phyloP scores from a whole-genome alignment of 768 basidiomycete species.

The Collybiopsis luxurians region DNA sequence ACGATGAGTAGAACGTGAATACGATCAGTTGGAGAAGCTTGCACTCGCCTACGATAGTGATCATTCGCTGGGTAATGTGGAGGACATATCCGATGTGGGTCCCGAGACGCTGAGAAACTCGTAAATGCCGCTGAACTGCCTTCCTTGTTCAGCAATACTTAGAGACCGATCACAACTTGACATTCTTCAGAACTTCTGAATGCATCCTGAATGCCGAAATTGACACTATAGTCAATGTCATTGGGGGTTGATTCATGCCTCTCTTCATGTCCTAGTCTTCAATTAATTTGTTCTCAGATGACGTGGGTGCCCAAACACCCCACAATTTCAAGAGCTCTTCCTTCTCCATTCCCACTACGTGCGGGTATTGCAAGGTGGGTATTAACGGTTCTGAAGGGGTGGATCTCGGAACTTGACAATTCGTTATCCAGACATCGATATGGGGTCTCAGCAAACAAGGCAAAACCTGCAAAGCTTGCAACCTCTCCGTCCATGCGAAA shows the following conservation, averaged over 20 bases:
- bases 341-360: slow-evolving; percentile 82
- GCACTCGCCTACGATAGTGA: slow-evolving; percentile 47
- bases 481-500: slow-evolving; percentile 77
- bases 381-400: not conserved
- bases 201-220: slow-evolving; percentile 63
- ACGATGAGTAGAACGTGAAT: slow-evolving; percentile 45
- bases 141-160: slow-evolving; percentile 51
- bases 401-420: slow-evolving; percentile 4
- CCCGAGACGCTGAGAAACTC: not conserved
- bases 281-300: slow-evolving; percentile 43
- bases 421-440: slow-evolving; percentile 60
- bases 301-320: slow-evolving; percentile 66
- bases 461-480: slow-evolving; percentile 78
- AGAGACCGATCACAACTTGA: slow-evolving; percentile 59
- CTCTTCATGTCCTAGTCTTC: not conserved
- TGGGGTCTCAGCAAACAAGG: slow-evolving; percentile 89
- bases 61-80: slow-evolving; percentile 50
- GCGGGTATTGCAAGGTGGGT: slow-evolving; percentile 77
- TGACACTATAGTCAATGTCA: slow-evolving; percentile 52
- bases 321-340: slow-evolving; percentile 84
- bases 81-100: slow-evolving; percentile 57
- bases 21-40: slow-evolving; percentile 45
- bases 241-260: slow-evolving; percentile 51
- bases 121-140: not conserved
- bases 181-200: slow-evolving; percentile 52